Evolutionary conservation across 441 rosid genomes (phyloP).

Genomic region (Dalechampia spathulata): DNA sequence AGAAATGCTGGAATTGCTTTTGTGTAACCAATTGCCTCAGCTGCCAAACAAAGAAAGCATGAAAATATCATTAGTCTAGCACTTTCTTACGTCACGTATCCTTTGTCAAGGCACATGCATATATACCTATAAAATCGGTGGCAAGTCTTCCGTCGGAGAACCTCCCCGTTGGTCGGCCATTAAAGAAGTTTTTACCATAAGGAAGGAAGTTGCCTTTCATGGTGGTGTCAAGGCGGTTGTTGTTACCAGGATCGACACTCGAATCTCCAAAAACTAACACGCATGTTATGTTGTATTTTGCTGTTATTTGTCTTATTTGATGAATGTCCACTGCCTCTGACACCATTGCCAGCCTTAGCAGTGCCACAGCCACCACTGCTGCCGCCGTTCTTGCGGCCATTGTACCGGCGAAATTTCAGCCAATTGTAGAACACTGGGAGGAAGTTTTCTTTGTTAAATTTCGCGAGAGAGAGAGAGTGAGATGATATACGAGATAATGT

Average conservation of each 20-base stretch:
- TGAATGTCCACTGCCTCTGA: conserved; percentile 25
- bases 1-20: conserved; percentile 60
- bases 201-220: conserved; percentile 67
- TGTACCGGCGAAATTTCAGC: no score
- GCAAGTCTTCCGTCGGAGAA: conserved; percentile 70
- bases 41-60: no score
- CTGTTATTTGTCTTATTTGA: conserved; percentile 32
- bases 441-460: no score
- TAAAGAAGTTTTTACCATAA: conserved; percentile 59
- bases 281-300: conserved; percentile 44
- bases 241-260: conserved; percentile 83
- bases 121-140: conserved; percentile 66
- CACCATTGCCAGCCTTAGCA: conserved; percentile 9
- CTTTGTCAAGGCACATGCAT: no score
- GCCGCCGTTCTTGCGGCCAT: neutral
- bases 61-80: no score
- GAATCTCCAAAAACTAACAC: conserved; percentile 82
- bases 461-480: no score
- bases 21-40: conserved; percentile 56
- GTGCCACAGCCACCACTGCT: conserved; percentile 3
- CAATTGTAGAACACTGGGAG: no score
- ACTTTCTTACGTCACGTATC: no score
- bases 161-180: conserved; percentile 60
- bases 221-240: conserved; percentile 47
- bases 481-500: no score